Evolutionary conservation across 148 eudicot genomes (phyloP).

Genomic region (Chenopodium berlandieri): DNA sequence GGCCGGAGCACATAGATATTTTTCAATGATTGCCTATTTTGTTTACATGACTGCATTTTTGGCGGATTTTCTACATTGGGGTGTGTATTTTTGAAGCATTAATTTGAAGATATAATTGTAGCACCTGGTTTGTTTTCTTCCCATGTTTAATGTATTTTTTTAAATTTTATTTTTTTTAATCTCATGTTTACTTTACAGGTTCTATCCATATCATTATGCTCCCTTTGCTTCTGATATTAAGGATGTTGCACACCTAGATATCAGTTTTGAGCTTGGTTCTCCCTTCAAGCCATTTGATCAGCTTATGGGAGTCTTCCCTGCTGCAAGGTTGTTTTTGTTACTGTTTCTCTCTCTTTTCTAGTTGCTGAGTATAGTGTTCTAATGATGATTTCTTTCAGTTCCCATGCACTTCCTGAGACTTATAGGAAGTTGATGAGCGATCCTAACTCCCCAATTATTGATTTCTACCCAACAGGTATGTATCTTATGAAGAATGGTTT

Average conservation of each 20-base stretch:
- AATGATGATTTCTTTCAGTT: conserved; percentile 47
- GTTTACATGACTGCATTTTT: not conserved
- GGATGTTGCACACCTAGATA: conserved; percentile 59
- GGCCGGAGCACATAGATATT: not conserved
- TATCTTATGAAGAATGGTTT: not conserved
- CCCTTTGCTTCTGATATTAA: conserved; percentile 98
- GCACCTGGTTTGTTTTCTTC: not conserved
- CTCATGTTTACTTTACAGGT: conserved; percentile 47
- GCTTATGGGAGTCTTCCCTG: conserved; percentile 93
- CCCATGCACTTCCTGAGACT: conserved; percentile 91
- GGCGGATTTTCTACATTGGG: not conserved
- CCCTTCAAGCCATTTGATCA: conserved; percentile 98
- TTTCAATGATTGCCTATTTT: not conserved
- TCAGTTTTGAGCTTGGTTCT: conserved; percentile 74
- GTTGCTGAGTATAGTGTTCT: conserved; percentile 28
- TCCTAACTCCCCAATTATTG: conserved; percentile 79
- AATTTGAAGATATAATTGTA: not conserved
- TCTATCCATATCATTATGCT: conserved; percentile 98
- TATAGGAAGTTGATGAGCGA: conserved; percentile 87
- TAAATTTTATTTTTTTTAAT: not conserved
- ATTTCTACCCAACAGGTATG: conserved; percentile 89
- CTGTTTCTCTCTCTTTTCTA: conserved; percentile 9
- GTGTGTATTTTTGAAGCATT: not conserved
- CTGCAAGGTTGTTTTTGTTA: conserved; percentile 68
- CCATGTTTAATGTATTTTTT: not conserved